Base-by-base conservation (phyloP, 371 early-diverging fungal species). In the Syncephalastrum contaminatum region DNA sequence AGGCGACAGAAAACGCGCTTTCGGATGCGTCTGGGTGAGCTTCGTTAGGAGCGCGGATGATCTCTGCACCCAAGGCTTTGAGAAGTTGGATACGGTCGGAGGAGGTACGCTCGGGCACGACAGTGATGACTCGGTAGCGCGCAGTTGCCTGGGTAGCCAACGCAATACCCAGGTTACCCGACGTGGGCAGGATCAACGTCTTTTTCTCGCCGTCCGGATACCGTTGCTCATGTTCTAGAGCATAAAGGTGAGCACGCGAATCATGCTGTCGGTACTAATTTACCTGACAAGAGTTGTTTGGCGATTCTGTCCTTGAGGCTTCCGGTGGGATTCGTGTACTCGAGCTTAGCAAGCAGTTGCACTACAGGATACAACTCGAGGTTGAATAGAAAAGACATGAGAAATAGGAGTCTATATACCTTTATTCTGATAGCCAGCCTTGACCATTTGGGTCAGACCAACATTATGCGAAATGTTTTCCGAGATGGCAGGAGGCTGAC, bases 241-340 rank as follows among this genome's bases (percentile, higher is more conserved):
- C 19, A 14, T 13, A 30, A 18, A 18, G 2, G 24, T 18, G 13
- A 19, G 18, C 4, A 43, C 43, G 24, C 27, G 46, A n/a, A 5
- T 10, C 39, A 4, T 43, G 7, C 15, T 30, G 4, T 45, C 18
- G 16, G 16, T 63, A 59, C 48, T 50, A 60, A 24, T 47, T 44
- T 46, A 75, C 74, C 67, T 59, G 80, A 44, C 5, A 88, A 54
- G 18, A 88, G 58, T 45, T 71, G 58, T 41, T 83, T 80, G 25
- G 91, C 91, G 7, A 88, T 80, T 18, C 93, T 74, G 63, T 92
- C 93, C 64, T 90, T 90, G 48, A 84, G 77, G 39, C 87, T 86
- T 16, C 88, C 90, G 15, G 86, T 80, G 3, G 89, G 86, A 61
- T 92, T 92, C 25, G 71, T 67, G 62, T 73, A 88, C 56, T 92